Percentiles rank a stretch among this genome's conserved stretches.
These are phyloP conservation scores for Dichomitus squalens DNA, from an alignment of 1,284 basidiomycete genomes.

Conservation along the genomic window DNA sequence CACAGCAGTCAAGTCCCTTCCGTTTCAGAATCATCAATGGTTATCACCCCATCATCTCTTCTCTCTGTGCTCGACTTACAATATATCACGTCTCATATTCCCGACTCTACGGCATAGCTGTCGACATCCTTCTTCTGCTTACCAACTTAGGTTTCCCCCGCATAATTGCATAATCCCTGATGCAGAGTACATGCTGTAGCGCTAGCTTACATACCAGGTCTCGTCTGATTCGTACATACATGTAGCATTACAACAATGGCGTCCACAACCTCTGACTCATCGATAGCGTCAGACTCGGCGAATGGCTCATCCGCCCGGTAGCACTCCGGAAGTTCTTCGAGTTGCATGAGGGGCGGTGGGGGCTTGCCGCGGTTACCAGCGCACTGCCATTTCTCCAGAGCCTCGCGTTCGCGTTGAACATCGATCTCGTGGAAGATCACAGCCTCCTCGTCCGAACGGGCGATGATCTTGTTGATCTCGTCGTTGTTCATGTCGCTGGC, in stretches of 20 bases:
- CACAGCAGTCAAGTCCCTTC: too few species aligned
- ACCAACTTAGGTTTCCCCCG: too few species aligned
- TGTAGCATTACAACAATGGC: constrained; percentile 81
- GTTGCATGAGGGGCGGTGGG: constrained; percentile 80
- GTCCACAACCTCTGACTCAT: constrained; percentile 79
- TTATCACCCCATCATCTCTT: too few species aligned
- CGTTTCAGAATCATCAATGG: too few species aligned
- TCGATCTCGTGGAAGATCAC: constrained; percentile 88
- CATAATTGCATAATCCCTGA: too few species aligned
- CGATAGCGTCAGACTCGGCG: constrained; percentile 66
- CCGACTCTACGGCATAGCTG: too few species aligned
- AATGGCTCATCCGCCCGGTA: constrained; percentile 88
- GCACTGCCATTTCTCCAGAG: constrained; percentile 71
- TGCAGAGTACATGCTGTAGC: too few species aligned
- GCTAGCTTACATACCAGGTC: too few species aligned
- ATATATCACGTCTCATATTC: too few species aligned
- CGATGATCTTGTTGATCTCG: constrained; percentile 93
- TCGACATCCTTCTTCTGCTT: too few species aligned
- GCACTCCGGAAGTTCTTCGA: constrained; percentile 91
- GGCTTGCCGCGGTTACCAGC: constrained; percentile 80
- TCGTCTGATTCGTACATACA: too few species aligned
- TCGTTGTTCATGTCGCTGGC: constrained; percentile 97
- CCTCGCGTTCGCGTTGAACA: constrained; percentile 75
- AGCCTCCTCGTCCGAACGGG: constrained; percentile 83
- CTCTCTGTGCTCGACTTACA: too few species aligned